Conservation (phyloP, 2,329 filamentous ascomycete species). For the Knufia petricola region DNA sequence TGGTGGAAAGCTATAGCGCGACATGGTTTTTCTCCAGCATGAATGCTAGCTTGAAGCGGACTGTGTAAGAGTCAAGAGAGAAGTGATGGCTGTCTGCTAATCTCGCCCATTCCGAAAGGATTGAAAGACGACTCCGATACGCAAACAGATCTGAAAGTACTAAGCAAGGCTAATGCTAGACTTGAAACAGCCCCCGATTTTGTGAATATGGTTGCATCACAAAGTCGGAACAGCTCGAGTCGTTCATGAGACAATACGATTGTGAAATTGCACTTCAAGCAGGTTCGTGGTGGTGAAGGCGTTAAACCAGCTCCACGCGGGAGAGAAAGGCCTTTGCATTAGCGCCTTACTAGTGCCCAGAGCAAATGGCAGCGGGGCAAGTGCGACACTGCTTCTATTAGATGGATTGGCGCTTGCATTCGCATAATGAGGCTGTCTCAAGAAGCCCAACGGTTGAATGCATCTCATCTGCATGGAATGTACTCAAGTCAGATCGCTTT, state of each 20-base stretch:
- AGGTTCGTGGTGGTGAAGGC: neutral
- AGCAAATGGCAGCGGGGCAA: neutral
- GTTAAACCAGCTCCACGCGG: neutral
- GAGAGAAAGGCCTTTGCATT: conserved; percentile 1
- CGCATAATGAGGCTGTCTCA: conserved; percentile 3
- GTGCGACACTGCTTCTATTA: neutral
- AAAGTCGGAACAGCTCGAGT: neutral
- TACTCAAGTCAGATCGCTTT: conserved; percentile 1
- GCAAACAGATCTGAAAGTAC: neutral
- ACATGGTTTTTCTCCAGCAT: conserved; percentile 6
- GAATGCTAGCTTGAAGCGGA: neutral
- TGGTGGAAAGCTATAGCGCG: conserved; percentile 8
- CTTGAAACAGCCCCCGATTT: no score
- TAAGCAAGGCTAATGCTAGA: neutral
- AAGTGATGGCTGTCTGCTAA: neutral
- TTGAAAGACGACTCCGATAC: neutral
- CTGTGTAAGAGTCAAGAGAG: conserved; percentile 2
- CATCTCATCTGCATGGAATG: neutral
- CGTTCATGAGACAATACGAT: neutral
- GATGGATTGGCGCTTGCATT: neutral
- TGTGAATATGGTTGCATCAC: no score
- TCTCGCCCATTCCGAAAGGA: conserved; percentile 4
- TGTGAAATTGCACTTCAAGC: neutral
- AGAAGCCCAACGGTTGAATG: neutral
- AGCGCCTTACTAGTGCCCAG: neutral